Conservation (phyloP, 1,284 basidiomycete species). For the Ustilago trichophora region DNA sequence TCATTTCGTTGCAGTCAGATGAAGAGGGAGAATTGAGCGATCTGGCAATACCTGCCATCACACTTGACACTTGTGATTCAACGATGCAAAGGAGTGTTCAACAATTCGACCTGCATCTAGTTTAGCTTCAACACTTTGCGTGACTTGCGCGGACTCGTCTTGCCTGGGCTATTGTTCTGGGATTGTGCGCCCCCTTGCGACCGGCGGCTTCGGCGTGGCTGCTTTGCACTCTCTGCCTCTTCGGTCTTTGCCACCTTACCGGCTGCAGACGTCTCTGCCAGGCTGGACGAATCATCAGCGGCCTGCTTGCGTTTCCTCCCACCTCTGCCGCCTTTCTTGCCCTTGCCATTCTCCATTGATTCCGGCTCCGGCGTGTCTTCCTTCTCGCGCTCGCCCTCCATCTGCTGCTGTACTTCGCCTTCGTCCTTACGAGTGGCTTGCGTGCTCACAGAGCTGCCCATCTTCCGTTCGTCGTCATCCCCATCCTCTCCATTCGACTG, state of each 20-base stretch:
- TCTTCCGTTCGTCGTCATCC: background rate
- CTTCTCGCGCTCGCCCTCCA: background rate
- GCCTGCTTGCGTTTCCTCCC: constrained; percentile 27
- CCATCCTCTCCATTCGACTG: background rate
- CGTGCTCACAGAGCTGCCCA: too few relatives aligned
- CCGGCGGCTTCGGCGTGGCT: constrained; percentile 31
- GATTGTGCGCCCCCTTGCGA: constrained; percentile 14
- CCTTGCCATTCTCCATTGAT: background rate
- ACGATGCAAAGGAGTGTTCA: too few relatives aligned
- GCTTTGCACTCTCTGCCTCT: constrained; percentile 9
- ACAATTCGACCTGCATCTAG: constrained; percentile 8
- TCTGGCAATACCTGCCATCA: background rate
- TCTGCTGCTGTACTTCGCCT: background rate
- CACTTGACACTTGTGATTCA: too few relatives aligned
- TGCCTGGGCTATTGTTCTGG: constrained; percentile 16
- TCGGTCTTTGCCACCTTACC: constrained; percentile 5
- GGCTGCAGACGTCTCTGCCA: background rate
- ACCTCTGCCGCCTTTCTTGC: constrained; percentile 1
- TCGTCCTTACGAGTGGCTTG: constrained; percentile 1
- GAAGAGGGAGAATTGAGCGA: too few relatives aligned
- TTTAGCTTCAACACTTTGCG: constrained; percentile 37
- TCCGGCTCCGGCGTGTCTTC: background rate
- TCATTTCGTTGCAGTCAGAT: too few relatives aligned
- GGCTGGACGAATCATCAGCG: too few relatives aligned
- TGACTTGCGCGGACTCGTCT: constrained; percentile 25